These are phyloP conservation scores for Ilex asprella DNA, from an alignment of 257 asterid genomes.

Conservation along the genomic window DNA sequence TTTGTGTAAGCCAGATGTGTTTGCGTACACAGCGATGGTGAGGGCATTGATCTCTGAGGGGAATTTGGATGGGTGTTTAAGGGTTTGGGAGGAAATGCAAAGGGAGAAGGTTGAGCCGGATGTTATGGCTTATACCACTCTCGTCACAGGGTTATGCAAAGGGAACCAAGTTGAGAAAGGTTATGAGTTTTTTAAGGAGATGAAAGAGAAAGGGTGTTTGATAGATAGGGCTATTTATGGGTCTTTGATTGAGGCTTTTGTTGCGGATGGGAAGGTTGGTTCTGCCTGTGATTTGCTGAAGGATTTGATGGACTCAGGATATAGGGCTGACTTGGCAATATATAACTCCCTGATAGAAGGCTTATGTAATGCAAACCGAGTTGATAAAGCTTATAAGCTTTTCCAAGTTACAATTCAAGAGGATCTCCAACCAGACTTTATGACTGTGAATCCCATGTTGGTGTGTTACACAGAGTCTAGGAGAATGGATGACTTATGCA, in stretches of 20 bases:
- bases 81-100: slow-evolving; percentile 79
- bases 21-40: slow-evolving; percentile 93
- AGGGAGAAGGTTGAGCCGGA: slow-evolving; percentile 76
- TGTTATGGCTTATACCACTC: slow-evolving; percentile 82
- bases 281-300: slow-evolving; percentile 76
- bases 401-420: slow-evolving; percentile 56
- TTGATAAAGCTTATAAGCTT: slow-evolving; percentile 77
- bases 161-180: slow-evolving; percentile 46
- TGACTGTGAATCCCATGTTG: slow-evolving; percentile 65
- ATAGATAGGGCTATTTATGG: slow-evolving; percentile 87
- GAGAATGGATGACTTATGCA: slow-evolving; percentile 56
- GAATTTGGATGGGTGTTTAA: slow-evolving; percentile 71
- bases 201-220: slow-evolving; percentile 63
- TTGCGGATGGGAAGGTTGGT: slow-evolving; percentile 61
- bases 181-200: slow-evolving; percentile 68
- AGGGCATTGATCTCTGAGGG: slow-evolving; percentile 62
- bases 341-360: slow-evolving; percentile 78
- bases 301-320: slow-evolving; percentile 85
- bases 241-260: slow-evolving; percentile 76
- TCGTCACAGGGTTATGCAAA: slow-evolving; percentile 65
- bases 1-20: slow-evolving; percentile 88
- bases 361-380: slow-evolving; percentile 50
- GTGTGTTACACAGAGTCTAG: slow-evolving; percentile 54
- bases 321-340: slow-evolving; percentile 79
- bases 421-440: slow-evolving; percentile 76